Percentiles rank a stretch among this genome's conserved stretches.
phyloP scores from a whole-genome alignment of 306 rosid species.

The Prunus padus region DNA sequence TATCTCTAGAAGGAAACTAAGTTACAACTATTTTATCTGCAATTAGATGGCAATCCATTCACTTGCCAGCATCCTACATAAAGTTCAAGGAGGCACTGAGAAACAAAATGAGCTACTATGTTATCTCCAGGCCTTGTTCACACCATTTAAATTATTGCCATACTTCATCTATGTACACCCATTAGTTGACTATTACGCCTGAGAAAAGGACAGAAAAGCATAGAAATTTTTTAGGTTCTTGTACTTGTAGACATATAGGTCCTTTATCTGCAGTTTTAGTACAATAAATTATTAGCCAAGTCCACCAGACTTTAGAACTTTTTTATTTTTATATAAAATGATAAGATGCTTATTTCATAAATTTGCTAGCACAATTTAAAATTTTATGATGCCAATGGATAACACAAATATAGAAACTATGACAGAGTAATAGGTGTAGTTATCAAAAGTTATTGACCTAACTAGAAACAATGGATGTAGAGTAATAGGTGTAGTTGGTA shows the following conservation, averaged over 20 bases:
- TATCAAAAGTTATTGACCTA: neutral
- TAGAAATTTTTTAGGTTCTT: slow-evolving; percentile 45
- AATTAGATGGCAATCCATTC: slow-evolving; percentile 44
- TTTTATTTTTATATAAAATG: slow-evolving; percentile 2
- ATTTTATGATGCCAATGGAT: neutral
- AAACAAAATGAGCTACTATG: slow-evolving; percentile 28
- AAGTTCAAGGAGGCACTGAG: slow-evolving; percentile 40
- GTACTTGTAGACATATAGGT: slow-evolving; percentile 42
- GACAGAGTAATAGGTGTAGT: neutral
- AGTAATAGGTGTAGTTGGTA: neutral
- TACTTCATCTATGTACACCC: slow-evolving; percentile 41
- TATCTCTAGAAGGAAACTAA: slow-evolving; percentile 42
- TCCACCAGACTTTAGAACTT: slow-evolving; percentile 29
- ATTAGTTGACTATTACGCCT: slow-evolving; percentile 40
- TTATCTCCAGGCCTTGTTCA: slow-evolving; percentile 32
- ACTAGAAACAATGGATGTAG: neutral
- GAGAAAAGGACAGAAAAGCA: slow-evolving; percentile 40
- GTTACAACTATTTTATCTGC: slow-evolving; percentile 36
- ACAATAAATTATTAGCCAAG: slow-evolving; percentile 48
- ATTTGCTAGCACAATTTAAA: neutral
- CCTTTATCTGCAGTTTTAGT: slow-evolving; percentile 51
- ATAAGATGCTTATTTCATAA: slow-evolving; percentile 7
- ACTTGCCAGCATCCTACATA: slow-evolving; percentile 41
- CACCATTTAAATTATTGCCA: slow-evolving; percentile 31
- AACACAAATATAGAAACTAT: neutral